Evolutionary conservation across 106 monocot genomes (phyloP).

Genomic region (Acanthochlamys bracteata): DNA sequence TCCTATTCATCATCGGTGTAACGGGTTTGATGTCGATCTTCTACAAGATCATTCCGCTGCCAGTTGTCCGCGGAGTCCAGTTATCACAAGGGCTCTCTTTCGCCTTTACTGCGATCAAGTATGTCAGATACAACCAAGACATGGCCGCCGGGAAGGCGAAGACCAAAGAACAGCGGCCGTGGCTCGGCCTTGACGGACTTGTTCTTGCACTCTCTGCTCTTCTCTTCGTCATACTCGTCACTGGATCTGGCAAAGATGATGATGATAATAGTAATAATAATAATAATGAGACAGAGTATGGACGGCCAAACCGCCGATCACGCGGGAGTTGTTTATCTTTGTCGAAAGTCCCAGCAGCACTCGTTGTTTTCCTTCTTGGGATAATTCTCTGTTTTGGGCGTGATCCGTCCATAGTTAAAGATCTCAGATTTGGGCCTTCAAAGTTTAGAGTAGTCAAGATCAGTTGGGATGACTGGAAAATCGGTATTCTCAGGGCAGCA

Average conservation of each 20-base stretch:
- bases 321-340: slow-evolving; percentile 9
- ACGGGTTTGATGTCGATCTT: slow-evolving; percentile 82
- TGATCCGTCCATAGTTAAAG: slow-evolving; percentile 36
- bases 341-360: slow-evolving; percentile 51
- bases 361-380: slow-evolving; percentile 67
- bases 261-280: too few relatives aligned
- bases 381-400: slow-evolving; percentile 48
- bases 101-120: slow-evolving; percentile 65
- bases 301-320: neutral
- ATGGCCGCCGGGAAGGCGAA: slow-evolving; percentile 29
- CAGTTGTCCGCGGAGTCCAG: slow-evolving; percentile 97
- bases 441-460: slow-evolving; percentile 28
- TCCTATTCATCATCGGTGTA: slow-evolving; percentile 69
- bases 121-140: slow-evolving; percentile 60
- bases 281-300: slow-evolving; percentile 6
- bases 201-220: slow-evolving; percentile 67
- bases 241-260: slow-evolving; percentile 52
- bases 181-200: slow-evolving; percentile 82
- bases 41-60: slow-evolving; percentile 80
- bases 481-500: slow-evolving; percentile 55
- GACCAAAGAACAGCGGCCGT: slow-evolving; percentile 38
- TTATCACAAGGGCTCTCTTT: slow-evolving; percentile 83
- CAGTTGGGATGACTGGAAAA: slow-evolving; percentile 61
- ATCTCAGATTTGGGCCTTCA: slow-evolving; percentile 53
- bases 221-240: slow-evolving; percentile 57